Evolutionary conservation across 2,329 filamentous ascomycete genomes (phyloP).

Genomic region (Hypoxylon sp.): DNA sequence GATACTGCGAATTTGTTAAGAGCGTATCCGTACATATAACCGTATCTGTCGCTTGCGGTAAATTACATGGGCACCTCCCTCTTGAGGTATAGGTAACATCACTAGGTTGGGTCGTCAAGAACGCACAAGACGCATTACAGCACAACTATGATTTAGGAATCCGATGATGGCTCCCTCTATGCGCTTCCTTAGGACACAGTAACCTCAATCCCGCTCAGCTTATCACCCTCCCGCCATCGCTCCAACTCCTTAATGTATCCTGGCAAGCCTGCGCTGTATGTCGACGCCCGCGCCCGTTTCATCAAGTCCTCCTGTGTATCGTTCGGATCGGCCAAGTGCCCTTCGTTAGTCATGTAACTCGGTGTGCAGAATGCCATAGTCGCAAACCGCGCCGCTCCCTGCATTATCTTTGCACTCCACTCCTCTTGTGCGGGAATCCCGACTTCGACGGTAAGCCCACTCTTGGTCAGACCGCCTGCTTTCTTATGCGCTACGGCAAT

Average conservation of each 20-base stretch:
- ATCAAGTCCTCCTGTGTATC: slow-evolving; percentile 49
- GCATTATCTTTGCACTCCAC: slow-evolving; percentile 58
- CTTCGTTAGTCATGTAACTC: slow-evolving; percentile 65
- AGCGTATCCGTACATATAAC: neutral
- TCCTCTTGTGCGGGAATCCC: slow-evolving; percentile 61
- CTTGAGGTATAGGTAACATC: neutral
- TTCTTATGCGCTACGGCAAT: slow-evolving; percentile 54
- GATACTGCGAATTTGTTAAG: neutral
- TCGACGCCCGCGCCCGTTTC: slow-evolving; percentile 51
- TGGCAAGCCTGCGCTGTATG: slow-evolving; percentile 53
- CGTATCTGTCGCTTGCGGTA: neutral
- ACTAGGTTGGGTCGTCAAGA: neutral
- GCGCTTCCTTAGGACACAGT: slow-evolving; percentile 25
- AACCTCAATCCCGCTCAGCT: slow-evolving; percentile 46
- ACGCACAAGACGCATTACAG: neutral
- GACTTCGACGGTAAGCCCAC: slow-evolving; percentile 57
- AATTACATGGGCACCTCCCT: neutral
- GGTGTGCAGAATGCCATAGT: slow-evolving; percentile 65
- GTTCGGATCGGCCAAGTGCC: slow-evolving; percentile 46
- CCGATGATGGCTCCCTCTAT: neutral
- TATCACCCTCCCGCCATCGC: slow-evolving; percentile 51
- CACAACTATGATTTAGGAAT: neutral
- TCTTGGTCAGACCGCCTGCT: slow-evolving; percentile 40
- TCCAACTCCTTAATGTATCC: slow-evolving; percentile 49
- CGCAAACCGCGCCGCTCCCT: slow-evolving; percentile 56